Conservation (phyloP, 2,329 filamentous ascomycete species). For the Venturia pyrina region DNA sequence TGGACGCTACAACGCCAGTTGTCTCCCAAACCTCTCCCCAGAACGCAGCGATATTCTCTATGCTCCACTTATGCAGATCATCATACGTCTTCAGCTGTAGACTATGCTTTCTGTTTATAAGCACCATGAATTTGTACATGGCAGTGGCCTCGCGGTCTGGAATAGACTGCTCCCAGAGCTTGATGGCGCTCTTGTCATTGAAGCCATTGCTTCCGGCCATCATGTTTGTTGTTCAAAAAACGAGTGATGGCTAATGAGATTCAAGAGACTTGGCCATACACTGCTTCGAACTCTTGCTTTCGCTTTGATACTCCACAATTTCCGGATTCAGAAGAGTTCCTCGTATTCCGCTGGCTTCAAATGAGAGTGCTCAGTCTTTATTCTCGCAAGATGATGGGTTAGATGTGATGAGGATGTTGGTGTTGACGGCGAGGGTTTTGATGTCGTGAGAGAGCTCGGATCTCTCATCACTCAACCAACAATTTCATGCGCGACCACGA, state of each 20-base stretch:
- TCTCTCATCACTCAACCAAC: background rate
- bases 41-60: constrained; percentile 63
- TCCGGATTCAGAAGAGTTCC: background rate
- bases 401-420: too few species aligned
- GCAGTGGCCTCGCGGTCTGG: constrained; percentile 54
- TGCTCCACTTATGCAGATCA: constrained; percentile 77
- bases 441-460: background rate
- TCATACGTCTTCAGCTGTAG: constrained; percentile 57
- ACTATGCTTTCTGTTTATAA: constrained; percentile 57
- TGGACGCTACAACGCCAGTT: constrained; percentile 63
- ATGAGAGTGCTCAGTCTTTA: background rate
- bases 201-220: background rate
- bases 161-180: constrained; percentile 56
- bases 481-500: background rate
- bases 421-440: background rate
- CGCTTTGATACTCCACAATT: background rate
- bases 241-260: constrained; percentile 14
- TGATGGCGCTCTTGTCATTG: constrained; percentile 5
- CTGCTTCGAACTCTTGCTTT: background rate
- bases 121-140: constrained; percentile 62
- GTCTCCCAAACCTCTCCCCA: constrained; percentile 83
- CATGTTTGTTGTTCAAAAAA: constrained; percentile 18
- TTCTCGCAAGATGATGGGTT: background rate
- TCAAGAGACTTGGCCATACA: background rate
- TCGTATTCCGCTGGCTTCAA: background rate